Base-by-base conservation (phyloP, 257 asterid species). In the Solanum etuberosum region DNA sequence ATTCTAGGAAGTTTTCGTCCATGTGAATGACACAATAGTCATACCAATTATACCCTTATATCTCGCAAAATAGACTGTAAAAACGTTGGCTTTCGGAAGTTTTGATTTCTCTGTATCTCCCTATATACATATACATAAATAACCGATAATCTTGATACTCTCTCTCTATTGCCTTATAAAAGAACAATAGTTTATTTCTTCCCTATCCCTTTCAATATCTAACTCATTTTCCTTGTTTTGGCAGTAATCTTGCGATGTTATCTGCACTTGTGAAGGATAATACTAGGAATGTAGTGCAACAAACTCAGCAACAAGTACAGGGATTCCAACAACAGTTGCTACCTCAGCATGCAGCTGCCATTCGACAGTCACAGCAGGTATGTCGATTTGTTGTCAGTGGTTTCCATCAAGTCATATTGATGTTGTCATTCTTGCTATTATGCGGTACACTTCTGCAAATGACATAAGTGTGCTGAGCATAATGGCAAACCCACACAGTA, bases 211-310 rank as follows among this genome's bases (percentile, higher is more conserved):
- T 81, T 68, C 61, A 43, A 78, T 65, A 77, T 86, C 89, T 71
- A 78, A 74, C 85, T 85, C 72, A 70, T 87, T 84, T 65, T 23
- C 88, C 85, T 84, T 86, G 71, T 78, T 85, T 90, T 89, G 73
- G 42, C 96, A 95, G 99, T 90, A 95, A 93, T 89, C 92, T 97
- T 86, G 95, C 93, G 86, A 87, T 90, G 76, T 88, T 97, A 71
- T 87, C 94, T 57, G 98, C 95, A 90, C 91, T 97, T 88, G 96
- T 96, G 91, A 97, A 95, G 92, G 98, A 94, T 87, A 93, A 91
- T 90, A 90, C 94, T 67, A 95, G 92, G 91, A 93, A 87, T 87
- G 67, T 78, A 86, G 94, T 87, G 48, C 98, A 90, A 77, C 98
- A 91, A 92, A 88, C 89, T 90, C 98, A 90, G 87, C 98, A 92